Base-by-base conservation (phyloP, 331 rosid genomes). In the Pyracantha coccinea region DNA sequence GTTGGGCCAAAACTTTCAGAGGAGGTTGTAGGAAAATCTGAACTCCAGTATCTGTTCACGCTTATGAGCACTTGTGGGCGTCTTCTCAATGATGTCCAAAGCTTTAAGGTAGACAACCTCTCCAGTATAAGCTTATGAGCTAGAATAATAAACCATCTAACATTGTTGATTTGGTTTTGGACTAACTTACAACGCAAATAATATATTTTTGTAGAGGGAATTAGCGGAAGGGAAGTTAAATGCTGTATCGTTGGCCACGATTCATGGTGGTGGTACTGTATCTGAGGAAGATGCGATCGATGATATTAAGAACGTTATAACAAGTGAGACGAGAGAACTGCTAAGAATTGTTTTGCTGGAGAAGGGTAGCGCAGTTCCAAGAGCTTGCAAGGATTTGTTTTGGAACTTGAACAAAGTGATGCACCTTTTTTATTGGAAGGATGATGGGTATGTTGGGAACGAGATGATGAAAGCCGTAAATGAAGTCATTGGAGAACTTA, bases 351-450 rank as follows among this genome's bases (percentile, higher is more conserved):
- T 91, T 85, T 77, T 93, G 86, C 79, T 66, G 81, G 90, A 86
- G 69, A 75, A 88, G 67, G 86, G 78, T 21, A 85, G 88, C 72
- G 1, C 63, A 52, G 78, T 93, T 69, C 96, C 98, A 75, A 91
- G 91, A 87, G 91, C 83, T 24, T 88, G 93, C 89, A 93, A 88
- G 87, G 90, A 91, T 71, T 73, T 91, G 79, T 93, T 93, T 68
- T 91, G 98, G 98, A 91, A 88, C 47, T 87, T 88, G 97, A 62
- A 66, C 62, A 81, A 82, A 76, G 85, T 85, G 45, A 58, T 88
- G 75, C 78, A 87, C 77, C 83, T 88, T 12, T 89, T 93, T 79
- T 91, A 93, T 82, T 76, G 84, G 60, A 88, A 88, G 79, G 86
- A 84, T 68, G 98, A 93, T 58, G 98, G 98, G 15, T 93, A 77